Evolutionary conservation across 164 flowering plant genomes (phyloP).

Genomic region (Stephania yunnanensis): DNA sequence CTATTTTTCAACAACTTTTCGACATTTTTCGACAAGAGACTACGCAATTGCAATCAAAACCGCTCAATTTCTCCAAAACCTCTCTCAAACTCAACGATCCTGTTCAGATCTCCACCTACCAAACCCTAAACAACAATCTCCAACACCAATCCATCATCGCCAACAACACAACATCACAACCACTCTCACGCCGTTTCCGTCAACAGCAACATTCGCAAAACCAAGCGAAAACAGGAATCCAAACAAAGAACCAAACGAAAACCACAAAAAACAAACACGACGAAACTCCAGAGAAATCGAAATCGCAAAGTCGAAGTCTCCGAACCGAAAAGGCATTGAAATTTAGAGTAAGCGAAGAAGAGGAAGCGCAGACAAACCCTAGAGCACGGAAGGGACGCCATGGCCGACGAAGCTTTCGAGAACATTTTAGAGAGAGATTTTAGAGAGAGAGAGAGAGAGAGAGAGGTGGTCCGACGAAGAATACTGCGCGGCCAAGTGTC

Average conservation of each 20-base stretch:
- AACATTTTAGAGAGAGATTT: constrained; percentile 31
- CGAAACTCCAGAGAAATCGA: not conserved
- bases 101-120: not conserved
- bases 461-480: not conserved
- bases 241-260: not conserved
- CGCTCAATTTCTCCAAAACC: not conserved
- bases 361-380: constrained; percentile 32
- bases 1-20: not conserved
- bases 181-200: not conserved
- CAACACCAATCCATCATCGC: not conserved
- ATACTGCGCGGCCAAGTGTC: constrained; percentile 1
- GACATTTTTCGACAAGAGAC: not conserved
- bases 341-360: not conserved
- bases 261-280: not conserved
- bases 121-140: not conserved
- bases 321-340: not conserved
- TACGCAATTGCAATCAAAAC: too few relatives aligned
- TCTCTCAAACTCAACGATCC: not conserved
- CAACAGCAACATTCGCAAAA: not conserved
- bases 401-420: constrained; percentile 42
- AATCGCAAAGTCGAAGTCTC: not conserved
- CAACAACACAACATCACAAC: too few relatives aligned
- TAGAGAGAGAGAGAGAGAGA: not conserved
- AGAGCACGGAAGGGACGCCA: constrained; percentile 48
- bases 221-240: not conserved